Conservation (phyloP, 306 rosid genomes). For the Purshia tridentata region DNA sequence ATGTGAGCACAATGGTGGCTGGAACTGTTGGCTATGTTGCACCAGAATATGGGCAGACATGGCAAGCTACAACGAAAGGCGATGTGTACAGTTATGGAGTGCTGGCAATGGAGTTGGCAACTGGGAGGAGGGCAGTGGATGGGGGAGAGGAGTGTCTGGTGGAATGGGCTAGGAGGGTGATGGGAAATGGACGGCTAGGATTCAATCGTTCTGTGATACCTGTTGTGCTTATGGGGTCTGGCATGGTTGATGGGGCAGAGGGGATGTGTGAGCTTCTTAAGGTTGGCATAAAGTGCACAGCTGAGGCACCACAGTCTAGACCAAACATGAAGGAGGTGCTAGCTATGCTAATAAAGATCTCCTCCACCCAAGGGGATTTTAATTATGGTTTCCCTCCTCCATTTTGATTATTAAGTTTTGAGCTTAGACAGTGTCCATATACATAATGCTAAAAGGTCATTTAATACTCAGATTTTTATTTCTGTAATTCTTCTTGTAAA, state of each 20-base stretch:
- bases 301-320: conserved; percentile 64
- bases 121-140: conserved; percentile 82
- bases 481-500: conserved; percentile 1
- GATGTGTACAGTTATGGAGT: conserved; percentile 94
- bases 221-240: conserved; percentile 54
- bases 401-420: conserved; percentile 19
- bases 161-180: conserved; percentile 79
- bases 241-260: conserved; percentile 62
- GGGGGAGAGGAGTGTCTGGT: conserved; percentile 94
- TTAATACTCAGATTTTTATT: not conserved
- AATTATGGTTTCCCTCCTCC: conserved; percentile 35
- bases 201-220: conserved; percentile 44
- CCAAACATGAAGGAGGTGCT: conserved; percentile 96
- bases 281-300: conserved; percentile 77
- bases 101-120: conserved; percentile 79
- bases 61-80: conserved; percentile 92
- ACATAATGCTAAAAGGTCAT: not conserved
- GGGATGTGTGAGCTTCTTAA: conserved; percentile 74
- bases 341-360: conserved; percentile 56
- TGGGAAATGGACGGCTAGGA: conserved; percentile 51
- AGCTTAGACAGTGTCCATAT: conserved; percentile 22
- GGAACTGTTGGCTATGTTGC: conserved; percentile 97
- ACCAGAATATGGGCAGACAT: conserved; percentile 91
- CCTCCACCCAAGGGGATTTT: conserved; percentile 34
- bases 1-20: conserved; percentile 92